Conservation (phyloP, 805 yeast genomes). For the Tetrapisispora phaffii region DNA sequence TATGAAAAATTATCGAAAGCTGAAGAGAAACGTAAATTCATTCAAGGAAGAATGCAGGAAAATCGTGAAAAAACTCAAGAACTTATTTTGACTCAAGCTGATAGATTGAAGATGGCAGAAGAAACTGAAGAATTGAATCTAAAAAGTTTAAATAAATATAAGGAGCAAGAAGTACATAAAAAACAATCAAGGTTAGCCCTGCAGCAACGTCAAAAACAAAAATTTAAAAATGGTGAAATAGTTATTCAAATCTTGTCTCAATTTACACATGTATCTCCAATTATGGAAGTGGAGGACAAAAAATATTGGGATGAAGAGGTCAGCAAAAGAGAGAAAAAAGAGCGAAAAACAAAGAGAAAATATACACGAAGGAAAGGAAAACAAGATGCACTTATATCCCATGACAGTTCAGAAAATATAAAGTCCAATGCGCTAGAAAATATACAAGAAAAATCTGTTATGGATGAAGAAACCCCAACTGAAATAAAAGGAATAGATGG, state of each 20-base stretch:
- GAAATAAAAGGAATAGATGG: no score
- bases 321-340: slow-evolving; percentile 34
- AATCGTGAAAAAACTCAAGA: slow-evolving; percentile 38
- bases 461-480: no score
- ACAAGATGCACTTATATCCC: neutral
- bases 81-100: slow-evolving; percentile 33
- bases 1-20: slow-evolving; percentile 60
- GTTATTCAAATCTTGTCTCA: slow-evolving; percentile 16
- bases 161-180: slow-evolving; percentile 75
- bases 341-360: slow-evolving; percentile 34
- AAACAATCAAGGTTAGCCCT: slow-evolving; percentile 69
- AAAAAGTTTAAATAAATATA: slow-evolving; percentile 61
- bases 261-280: slow-evolving; percentile 42
- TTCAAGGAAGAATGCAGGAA: slow-evolving; percentile 36
- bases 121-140: slow-evolving; percentile 75
- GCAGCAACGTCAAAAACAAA: slow-evolving; percentile 53
- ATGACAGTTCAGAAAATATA: neutral
- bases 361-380: slow-evolving; percentile 27
- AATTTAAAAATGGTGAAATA: slow-evolving; percentile 40
- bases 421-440: no score
- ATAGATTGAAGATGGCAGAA: slow-evolving; percentile 59
- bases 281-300: slow-evolving; percentile 48
- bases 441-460: no score
- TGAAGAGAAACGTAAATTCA: slow-evolving; percentile 45
- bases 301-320: slow-evolving; percentile 34